Percentiles rank a stretch among this genome's conserved stretches.
Evolutionary conservation across 345 rosid species (phyloP).

Genomic region (Melastoma malabathricum): DNA sequence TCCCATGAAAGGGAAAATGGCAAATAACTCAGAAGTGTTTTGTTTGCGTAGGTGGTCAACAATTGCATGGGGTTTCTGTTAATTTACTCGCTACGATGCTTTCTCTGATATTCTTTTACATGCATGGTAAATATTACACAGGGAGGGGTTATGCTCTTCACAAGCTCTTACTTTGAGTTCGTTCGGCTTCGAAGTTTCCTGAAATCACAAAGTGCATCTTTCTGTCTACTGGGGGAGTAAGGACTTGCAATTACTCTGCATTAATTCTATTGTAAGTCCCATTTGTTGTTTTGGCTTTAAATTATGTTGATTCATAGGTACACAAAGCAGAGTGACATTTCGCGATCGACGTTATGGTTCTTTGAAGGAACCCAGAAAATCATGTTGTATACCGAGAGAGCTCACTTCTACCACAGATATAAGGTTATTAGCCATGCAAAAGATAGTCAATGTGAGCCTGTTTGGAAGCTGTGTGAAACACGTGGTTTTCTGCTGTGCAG

Average conservation of each 20-base stretch:
- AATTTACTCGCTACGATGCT: too few species aligned
- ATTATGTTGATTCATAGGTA: slow-evolving; percentile 28
- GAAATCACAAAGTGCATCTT: slow-evolving; percentile 79
- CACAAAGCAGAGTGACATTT: slow-evolving; percentile 53
- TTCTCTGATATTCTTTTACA: too few species aligned
- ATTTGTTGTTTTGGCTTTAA: not conserved
- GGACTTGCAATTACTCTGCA: slow-evolving; percentile 11
- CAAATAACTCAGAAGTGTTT: too few species aligned
- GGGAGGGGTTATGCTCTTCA: slow-evolving; percentile 86
- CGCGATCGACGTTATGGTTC: slow-evolving; percentile 68
- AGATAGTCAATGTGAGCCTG: not conserved
- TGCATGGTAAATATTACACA: slow-evolving; percentile 11
- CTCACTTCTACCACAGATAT: slow-evolving; percentile 75
- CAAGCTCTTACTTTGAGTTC: slow-evolving; percentile 76
- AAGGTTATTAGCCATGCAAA: slow-evolving; percentile 29
- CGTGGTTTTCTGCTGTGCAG: slow-evolving; percentile 22
- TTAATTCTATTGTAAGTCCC: not conserved
- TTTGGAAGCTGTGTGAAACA: not conserved
- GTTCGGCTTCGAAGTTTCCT: slow-evolving; percentile 72
- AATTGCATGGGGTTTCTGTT: too few species aligned
- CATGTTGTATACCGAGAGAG: slow-evolving; percentile 86
- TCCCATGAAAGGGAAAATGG: too few species aligned
- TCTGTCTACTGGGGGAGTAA: slow-evolving; percentile 85
- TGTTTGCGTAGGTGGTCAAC: too few species aligned
- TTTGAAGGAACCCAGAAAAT: slow-evolving; percentile 56